Evolutionary conservation across 345 rosid genomes (phyloP).

Genomic region (Trapa incisa): DNA sequence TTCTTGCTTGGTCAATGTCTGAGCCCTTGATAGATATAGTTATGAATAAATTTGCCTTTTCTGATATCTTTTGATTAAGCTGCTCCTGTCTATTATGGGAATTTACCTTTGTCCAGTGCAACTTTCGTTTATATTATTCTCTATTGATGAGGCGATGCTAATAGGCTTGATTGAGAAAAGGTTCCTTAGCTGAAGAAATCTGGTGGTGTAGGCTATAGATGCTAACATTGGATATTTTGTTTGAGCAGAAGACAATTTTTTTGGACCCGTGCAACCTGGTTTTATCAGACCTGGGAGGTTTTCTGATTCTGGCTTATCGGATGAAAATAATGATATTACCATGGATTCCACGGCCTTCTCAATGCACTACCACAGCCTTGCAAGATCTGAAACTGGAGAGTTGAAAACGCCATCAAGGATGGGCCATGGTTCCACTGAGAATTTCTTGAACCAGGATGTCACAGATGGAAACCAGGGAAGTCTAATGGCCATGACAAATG

Average conservation of each 20-base stretch:
- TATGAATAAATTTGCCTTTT: neutral
- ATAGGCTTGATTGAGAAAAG: neutral
- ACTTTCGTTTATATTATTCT: neutral
- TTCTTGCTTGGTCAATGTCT: neutral
- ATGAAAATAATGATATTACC: slow-evolving; percentile 62
- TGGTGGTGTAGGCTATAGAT: neutral
- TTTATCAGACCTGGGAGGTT: slow-evolving; percentile 64
- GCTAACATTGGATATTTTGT: neutral
- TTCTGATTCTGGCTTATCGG: slow-evolving; percentile 55
- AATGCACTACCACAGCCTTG: slow-evolving; percentile 78
- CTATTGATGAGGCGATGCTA: neutral
- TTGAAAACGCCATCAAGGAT: slow-evolving; percentile 33
- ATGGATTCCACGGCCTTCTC: slow-evolving; percentile 96
- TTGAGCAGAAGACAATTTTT: slow-evolving; percentile 38
- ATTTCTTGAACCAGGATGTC: slow-evolving; percentile 30
- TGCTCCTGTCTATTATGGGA: neutral
- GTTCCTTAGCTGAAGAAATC: neutral
- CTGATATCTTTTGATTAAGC: neutral
- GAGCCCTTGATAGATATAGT: neutral
- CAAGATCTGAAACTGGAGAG: slow-evolving; percentile 49
- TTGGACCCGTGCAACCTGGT: slow-evolving; percentile 77
- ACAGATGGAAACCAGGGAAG: slow-evolving; percentile 41
- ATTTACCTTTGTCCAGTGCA: neutral
- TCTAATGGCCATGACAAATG: slow-evolving; percentile 46
- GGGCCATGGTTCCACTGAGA: slow-evolving; percentile 32